Percentiles rank a stretch among this genome's conserved stretches.
Evolutionary conservation across 2,329 filamentous ascomycete species (phyloP).

Genomic region (Drechslerella stenobrocha): DNA sequence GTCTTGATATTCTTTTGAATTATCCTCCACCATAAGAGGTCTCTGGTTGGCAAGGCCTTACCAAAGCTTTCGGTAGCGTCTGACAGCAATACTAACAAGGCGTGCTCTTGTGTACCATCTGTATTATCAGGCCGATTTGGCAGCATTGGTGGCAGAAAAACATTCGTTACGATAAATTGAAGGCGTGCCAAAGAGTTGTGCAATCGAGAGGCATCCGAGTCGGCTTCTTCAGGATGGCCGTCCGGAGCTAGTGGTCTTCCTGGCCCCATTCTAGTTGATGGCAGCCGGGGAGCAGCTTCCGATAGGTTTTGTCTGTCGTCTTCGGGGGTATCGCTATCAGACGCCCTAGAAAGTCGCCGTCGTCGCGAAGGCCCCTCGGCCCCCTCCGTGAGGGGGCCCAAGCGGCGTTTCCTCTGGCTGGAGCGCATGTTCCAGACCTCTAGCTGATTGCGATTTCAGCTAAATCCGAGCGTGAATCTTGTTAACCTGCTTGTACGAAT

Average conservation of each 20-base stretch:
- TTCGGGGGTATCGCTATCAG: not conserved
- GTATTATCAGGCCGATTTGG: constrained; percentile 56
- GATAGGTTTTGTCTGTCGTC: not conserved
- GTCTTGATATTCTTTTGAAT: constrained; percentile 15
- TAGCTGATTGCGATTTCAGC: too few species aligned
- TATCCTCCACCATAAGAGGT: constrained; percentile 16
- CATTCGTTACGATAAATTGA: constrained; percentile 56
- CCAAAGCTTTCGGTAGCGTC: constrained; percentile 28
- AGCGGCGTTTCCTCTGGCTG: constrained; percentile 1
- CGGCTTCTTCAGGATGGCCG: too few species aligned
- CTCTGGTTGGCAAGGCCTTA: not conserved
- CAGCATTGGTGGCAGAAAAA: constrained; percentile 60
- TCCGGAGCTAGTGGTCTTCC: too few species aligned
- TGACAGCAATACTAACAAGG: constrained; percentile 7
- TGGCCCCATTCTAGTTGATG: not conserved
- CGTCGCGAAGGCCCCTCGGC: constrained; percentile 10
- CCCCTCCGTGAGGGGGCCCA: not conserved
- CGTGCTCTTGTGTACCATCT: constrained; percentile 20
- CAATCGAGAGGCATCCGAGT: not conserved
- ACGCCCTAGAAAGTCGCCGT: constrained; percentile 3
- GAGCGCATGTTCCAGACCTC: not conserved
- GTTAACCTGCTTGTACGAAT: too few species aligned
- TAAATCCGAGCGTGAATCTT: too few species aligned
- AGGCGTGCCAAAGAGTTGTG: not conserved
- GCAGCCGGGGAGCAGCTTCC: not conserved